Base-by-base conservation (phyloP, 805 yeast species). In the Ogataea methanolica region DNA sequence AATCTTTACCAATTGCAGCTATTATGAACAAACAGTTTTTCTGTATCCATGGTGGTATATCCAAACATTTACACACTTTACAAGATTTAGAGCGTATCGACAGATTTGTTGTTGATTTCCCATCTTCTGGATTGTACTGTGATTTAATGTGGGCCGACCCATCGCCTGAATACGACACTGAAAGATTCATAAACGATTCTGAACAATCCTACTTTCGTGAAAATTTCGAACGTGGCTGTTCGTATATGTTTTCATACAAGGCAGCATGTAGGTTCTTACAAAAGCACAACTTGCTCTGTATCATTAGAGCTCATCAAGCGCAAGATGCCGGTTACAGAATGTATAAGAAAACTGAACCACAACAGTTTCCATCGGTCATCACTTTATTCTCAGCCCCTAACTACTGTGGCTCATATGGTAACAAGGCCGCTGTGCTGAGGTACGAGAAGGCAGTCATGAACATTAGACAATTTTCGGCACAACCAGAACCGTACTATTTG, bases 131-230 rank as follows among this genome's bases (percentile, higher is more conserved):
- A 0, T 66, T 92, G 45, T 87, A 89, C 89, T 92, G 97, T 68
- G 99, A 92, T 68, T 69, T 92, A 53, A 75, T 92, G 58, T 92
- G 98, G 99, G 85, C 97, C 0, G 98, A 92, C 66, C 99, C 99
- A 0, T 71, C 85, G n/a, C 96, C 89, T 56, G 84, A 85, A 39
- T 92, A 88, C 63, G 96, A 91, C 62, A 53, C 59, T 5, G 80
- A 75, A 26, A 83, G 77, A 53, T 54, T 59, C 26, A 17, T 19
- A 5, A 54, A 48, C 14, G 42, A 37, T 12, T 33, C 23, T 6
- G 41, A 48, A 5, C 35, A 42, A 63, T 15, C 62, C 57, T 29
- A 89, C 78, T 65, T 72, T 78, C 26, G 81, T 80, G 60, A 91
- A 88, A 69, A 69, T 80, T 34, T 85, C 83, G 50, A 63, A 44